Base-by-base conservation (phyloP, 2,329 filamentous ascomycete genomes). In the Lachnellula suecica region DNA sequence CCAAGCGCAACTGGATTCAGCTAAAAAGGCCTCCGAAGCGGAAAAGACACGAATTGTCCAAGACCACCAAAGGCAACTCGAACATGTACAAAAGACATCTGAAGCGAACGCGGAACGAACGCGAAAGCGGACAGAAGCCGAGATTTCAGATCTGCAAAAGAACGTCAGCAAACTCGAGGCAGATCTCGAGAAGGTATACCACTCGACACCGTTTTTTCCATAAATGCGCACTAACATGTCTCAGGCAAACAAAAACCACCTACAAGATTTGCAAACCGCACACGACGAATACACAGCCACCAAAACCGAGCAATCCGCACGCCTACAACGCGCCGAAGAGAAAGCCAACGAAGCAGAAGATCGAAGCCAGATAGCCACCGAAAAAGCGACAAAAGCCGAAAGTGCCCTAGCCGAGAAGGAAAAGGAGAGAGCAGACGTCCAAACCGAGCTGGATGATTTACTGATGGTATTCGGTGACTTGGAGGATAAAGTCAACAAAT, bases 401-500 rank as follows among this genome's bases (percentile, higher is more conserved):
- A 37, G 46, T 22, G 57, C 57, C 15, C 42, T 69, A 20, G 59
- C 62, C 10, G 72, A 79, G 58, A 85, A 81, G 56, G 82, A 85
- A 59, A 78, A 83, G 54, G 83, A 87, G 52, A 83, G 81, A 50
- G 77, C 83, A 55, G 72, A 79, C 1, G 78, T 79, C 4, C 89
- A 93, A 66, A 78, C 81, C 2, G 89, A 94, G 68, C 75, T 93
- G 42, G 89, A 94, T 60, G 89, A 94, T 68, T 75, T 93, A 49
- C 73, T 94, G 31, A 88, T 93, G 73, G 85, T 94, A 4, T 90
- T 92, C 69, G 84, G 83, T 13, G 89, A 94, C 65, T 66, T 91
- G 17, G 89, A 94, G 69, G 87, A 90, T 49, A 93, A 92, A 72
- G 76, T 84, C 44, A 78, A 79, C 38, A 83, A 82, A 61, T 91